phyloP scores from a whole-genome alignment of 495 filamentous ascomycete species.

The Aspergillus homomorphus region DNA sequence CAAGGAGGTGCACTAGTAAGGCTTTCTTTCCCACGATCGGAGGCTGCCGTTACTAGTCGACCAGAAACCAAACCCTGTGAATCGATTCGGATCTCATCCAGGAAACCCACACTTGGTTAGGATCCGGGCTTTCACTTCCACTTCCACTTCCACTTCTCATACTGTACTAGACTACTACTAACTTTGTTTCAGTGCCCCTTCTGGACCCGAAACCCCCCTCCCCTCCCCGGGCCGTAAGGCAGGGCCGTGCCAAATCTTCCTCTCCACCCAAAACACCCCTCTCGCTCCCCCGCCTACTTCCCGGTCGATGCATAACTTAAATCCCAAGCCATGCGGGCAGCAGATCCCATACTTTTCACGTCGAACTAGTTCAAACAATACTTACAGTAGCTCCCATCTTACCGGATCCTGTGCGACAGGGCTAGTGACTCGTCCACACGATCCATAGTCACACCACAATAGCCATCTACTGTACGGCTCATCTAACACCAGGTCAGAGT shows the following conservation, averaged over 20 bases:
- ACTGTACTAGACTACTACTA: too few relatives aligned
- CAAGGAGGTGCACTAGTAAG: neutral
- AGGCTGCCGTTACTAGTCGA: neutral
- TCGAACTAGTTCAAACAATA: neutral
- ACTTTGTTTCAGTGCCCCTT: too few relatives aligned
- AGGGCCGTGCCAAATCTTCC: too few relatives aligned
- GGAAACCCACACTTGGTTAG: too few relatives aligned
- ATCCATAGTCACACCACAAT: neutral
- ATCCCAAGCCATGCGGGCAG: neutral
- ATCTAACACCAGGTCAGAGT: neutral
- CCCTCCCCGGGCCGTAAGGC: too few relatives aligned
- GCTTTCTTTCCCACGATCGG: neutral
- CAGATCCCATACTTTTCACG: neutral
- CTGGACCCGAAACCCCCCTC: too few relatives aligned
- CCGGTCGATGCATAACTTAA: neutral
- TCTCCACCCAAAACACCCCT: neutral
- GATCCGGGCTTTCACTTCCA: too few relatives aligned
- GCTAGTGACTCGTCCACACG: neutral
- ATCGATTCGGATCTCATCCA: slow-evolving; percentile 2
- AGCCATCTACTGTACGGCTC: neutral
- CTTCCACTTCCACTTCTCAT: too few relatives aligned
- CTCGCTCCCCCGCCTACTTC: neutral
- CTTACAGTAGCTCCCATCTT: neutral
- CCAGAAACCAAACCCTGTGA: neutral
- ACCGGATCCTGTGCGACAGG: neutral